phyloP scores from a whole-genome alignment of 2,329 filamentous ascomycete genomes.

The Fusarium nematophilum region DNA sequence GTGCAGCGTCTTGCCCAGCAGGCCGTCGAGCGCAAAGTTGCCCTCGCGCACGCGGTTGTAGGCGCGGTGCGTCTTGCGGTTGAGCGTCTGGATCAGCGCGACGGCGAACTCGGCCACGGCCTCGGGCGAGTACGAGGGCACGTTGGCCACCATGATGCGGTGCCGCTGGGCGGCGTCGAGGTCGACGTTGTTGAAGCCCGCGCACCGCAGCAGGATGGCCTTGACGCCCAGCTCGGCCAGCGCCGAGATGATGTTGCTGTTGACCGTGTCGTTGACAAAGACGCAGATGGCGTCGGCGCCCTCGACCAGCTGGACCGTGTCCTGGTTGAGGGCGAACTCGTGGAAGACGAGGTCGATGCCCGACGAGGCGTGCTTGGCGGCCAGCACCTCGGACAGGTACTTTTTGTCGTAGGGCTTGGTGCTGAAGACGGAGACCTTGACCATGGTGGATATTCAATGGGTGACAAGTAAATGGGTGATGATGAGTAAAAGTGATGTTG shows the following conservation, averaged over 20 bases:
- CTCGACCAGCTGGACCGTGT: conserved; percentile 66
- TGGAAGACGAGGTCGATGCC: conserved; percentile 66
- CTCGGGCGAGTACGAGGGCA: conserved; percentile 76
- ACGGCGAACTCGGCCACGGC: conserved; percentile 77
- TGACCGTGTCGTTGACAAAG: conserved; percentile 74
- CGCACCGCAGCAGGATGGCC: conserved; percentile 73
- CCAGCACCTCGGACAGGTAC: conserved; percentile 60
- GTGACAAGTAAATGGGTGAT: conserved; percentile 10
- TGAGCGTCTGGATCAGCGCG: conserved; percentile 74
- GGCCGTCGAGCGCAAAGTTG: conserved; percentile 74
- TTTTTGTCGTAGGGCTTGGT: conserved; percentile 71
- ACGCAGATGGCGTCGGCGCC: conserved; percentile 70
- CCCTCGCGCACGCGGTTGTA: conserved; percentile 76
- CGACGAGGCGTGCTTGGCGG: conserved; percentile 45
- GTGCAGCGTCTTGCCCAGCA: conserved; percentile 69
- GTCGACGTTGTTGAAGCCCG: conserved; percentile 76
- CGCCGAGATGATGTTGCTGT: conserved; percentile 60
- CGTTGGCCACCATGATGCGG: conserved; percentile 71
- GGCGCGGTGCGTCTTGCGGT: conserved; percentile 74
- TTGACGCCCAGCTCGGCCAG: conserved; percentile 63
- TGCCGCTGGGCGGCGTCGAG: conserved; percentile 64
- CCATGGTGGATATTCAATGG: conserved; percentile 46
- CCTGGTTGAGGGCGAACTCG: conserved; percentile 64
- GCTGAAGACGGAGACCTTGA: conserved; percentile 73
- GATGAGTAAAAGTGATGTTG: not conserved